A percentile compares a stretch with the other conserved stretches of the same genome.
Conservation (phyloP, 129 eudicot genomes). For the Sambucus nigra region DNA sequence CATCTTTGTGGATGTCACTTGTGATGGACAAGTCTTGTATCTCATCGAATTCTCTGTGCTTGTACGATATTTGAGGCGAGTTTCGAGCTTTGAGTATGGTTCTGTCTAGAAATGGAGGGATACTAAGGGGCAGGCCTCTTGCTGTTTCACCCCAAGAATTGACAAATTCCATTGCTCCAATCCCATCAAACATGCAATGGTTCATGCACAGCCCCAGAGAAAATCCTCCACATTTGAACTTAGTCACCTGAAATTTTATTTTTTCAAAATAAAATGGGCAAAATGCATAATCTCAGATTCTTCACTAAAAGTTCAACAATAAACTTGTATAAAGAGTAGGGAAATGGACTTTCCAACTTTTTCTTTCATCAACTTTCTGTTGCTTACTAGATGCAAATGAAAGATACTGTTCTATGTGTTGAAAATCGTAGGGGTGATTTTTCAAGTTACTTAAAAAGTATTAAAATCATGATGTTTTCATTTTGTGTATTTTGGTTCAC, state of each 20-base stretch:
- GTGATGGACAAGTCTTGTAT: constrained; percentile 20
- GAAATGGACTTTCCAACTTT: too few relatives aligned
- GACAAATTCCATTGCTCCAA: constrained; percentile 29
- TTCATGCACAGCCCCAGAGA: constrained; percentile 22
- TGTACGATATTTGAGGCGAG: constrained; percentile 13
- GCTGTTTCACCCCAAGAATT: constrained; percentile 30
- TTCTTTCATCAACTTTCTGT: neutral
- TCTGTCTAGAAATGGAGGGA: constrained; percentile 19
- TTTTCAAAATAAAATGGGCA: neutral
- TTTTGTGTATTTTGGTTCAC: too few relatives aligned
- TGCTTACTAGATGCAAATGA: neutral
- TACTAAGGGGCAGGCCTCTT: constrained; percentile 16
- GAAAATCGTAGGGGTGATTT: too few relatives aligned
- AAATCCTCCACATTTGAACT: constrained; percentile 32
- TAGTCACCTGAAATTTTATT: constrained; percentile 22
- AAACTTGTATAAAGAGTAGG: neutral
- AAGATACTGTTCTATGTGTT: too few relatives aligned
- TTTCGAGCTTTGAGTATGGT: constrained; percentile 14
- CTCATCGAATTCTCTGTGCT: constrained; percentile 22
- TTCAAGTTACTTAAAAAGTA: too few relatives aligned
- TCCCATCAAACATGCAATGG: constrained; percentile 31
- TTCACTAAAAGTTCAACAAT: neutral
- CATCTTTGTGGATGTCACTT: constrained; percentile 4
- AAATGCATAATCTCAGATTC: neutral
- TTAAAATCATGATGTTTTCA: too few relatives aligned